A percentile compares a stretch with the other conserved stretches of the same genome.
These are phyloP conservation scores for Pichia deserticola DNA, from an alignment of 805 yeast genomes.

Conservation along the genomic window DNA sequence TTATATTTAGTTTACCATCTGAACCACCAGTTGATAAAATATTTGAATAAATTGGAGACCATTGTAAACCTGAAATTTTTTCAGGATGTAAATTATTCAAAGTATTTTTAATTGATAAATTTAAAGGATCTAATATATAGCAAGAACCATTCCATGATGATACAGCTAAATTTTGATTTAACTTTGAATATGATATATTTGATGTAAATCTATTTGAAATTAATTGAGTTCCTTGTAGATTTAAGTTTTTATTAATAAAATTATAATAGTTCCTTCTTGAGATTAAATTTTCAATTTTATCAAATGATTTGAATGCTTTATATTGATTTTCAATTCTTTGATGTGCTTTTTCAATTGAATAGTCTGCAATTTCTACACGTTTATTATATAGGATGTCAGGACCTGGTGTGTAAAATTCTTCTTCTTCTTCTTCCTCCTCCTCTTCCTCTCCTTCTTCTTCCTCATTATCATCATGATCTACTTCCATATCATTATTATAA, in stretches of 20 bases:
- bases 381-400: constrained; percentile 41
- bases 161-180: constrained; percentile 37
- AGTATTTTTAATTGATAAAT: constrained; percentile 26
- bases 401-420: constrained; percentile 84
- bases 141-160: constrained; percentile 85
- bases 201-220: constrained; percentile 67
- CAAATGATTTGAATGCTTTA: constrained; percentile 21
- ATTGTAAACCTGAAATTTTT: constrained; percentile 63
- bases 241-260: constrained; percentile 19
- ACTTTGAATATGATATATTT: constrained; percentile 37
- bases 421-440: constrained; percentile 45
- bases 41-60: constrained; percentile 32
- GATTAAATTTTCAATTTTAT: constrained; percentile 18
- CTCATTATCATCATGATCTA: not conserved
- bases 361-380: constrained; percentile 43
- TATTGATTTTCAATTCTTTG: constrained; percentile 33
- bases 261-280: constrained; percentile 12
- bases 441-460: constrained; percentile 33
- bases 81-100: constrained; percentile 40
- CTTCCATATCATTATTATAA: not conserved
- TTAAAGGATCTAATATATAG: constrained; percentile 36
- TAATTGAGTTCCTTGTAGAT: constrained; percentile 60
- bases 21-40: constrained; percentile 37
- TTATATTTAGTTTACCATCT: constrained; percentile 31
- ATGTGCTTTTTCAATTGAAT: constrained; percentile 42